phyloP scores from a whole-genome alignment of 257 asterid genomes.

The Lycium ferocissimum region DNA sequence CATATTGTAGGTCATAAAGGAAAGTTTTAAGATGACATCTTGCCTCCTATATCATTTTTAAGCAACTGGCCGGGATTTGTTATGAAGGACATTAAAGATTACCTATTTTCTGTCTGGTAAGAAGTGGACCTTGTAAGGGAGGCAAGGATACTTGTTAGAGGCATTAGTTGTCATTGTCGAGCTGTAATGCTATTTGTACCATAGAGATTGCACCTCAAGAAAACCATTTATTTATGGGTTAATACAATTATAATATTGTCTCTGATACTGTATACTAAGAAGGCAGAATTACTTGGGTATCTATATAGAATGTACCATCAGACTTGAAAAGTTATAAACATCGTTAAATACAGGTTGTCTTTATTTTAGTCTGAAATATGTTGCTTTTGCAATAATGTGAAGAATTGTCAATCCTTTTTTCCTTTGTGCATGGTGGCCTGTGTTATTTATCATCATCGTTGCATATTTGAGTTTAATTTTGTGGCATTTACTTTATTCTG shows the following conservation, averaged over 20 bases:
- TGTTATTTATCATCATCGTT: not conserved
- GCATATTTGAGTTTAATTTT: not conserved
- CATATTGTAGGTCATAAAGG: slow-evolving; percentile 39
- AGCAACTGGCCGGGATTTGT: slow-evolving; percentile 31
- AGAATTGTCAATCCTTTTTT: not conserved
- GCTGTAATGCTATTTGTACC: slow-evolving; percentile 4
- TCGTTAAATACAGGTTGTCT: not conserved
- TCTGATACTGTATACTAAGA: not conserved
- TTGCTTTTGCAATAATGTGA: not conserved
- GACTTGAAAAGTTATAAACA: not conserved
- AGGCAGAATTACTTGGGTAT: not conserved
- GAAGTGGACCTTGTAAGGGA: slow-evolving; percentile 11
- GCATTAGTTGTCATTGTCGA: not conserved
- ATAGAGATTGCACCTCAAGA: not conserved
- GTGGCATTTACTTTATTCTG: not conserved
- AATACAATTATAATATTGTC: not conserved
- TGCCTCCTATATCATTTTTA: slow-evolving; percentile 30
- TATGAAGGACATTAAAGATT: slow-evolving; percentile 25
- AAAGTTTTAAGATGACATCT: slow-evolving; percentile 17
- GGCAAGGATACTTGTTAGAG: slow-evolving; percentile 29
- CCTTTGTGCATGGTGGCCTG: not conserved
- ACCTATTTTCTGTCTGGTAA: slow-evolving; percentile 27
- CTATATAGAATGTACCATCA: not conserved
- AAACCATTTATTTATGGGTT: not conserved
- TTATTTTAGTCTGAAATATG: not conserved